These are phyloP conservation scores for Pogostemon cablin DNA, from an alignment of 257 asterid genomes.

Conservation along the genomic window DNA sequence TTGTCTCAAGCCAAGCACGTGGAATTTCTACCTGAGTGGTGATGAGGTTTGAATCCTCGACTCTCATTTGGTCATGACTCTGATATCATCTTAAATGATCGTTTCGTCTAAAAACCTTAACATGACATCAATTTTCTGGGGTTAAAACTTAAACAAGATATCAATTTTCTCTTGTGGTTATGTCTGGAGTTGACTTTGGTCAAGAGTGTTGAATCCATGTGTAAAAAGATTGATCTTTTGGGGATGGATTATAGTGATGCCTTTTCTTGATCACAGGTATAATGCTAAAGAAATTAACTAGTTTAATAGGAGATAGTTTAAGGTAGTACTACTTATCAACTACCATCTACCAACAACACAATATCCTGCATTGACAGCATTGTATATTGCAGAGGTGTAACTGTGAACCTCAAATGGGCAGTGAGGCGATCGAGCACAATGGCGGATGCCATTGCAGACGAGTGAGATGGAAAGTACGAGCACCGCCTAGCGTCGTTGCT, in stretches of 20 bases:
- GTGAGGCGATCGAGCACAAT: conserved; percentile 49
- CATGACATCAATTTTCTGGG: neutral
- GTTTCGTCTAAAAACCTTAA: too few species aligned
- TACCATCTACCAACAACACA: too few species aligned
- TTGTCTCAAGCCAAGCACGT: too few species aligned
- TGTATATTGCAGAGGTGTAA: conserved; percentile 10
- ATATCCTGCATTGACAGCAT: neutral
- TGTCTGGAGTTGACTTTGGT: neutral
- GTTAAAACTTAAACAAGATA: neutral
- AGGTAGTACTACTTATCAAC: too few species aligned
- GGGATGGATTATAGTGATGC: neutral
- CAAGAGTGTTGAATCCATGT: conserved; percentile 2
- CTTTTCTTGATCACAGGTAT: too few species aligned
- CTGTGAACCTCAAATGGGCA: conserved; percentile 38
- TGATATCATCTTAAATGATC: too few species aligned
- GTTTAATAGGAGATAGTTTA: too few species aligned
- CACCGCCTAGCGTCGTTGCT: conserved; percentile 57
- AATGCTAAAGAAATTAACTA: too few species aligned
- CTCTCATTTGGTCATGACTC: too few species aligned
- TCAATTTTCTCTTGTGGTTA: neutral
- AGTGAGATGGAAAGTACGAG: conserved; percentile 71
- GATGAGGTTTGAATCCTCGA: too few species aligned
- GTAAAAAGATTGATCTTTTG: neutral
- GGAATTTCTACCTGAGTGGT: too few species aligned
- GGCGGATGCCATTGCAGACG: conserved; percentile 92